Percentiles rank a stretch among this genome's conserved stretches.
Conservation (phyloP, 139 green algal species). For the Parachlorella kessleri region DNA sequence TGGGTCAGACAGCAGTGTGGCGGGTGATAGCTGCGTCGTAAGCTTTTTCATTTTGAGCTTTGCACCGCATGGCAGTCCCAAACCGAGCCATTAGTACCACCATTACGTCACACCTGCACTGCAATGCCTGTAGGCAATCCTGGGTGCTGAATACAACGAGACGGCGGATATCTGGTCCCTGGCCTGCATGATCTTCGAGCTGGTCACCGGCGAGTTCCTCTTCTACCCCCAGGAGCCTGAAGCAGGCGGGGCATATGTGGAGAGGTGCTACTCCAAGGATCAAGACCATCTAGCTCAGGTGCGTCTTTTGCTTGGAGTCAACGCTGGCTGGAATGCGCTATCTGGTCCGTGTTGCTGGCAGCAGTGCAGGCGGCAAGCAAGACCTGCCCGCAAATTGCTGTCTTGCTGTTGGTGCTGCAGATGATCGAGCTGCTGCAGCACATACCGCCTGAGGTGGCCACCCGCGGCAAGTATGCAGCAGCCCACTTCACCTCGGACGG, state of each 20-base stretch:
- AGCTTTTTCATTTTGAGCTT: neutral
- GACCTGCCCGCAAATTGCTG: neutral
- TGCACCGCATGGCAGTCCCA: too few species aligned
- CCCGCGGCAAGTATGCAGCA: slow-evolving; percentile 72
- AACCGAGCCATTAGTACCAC: neutral
- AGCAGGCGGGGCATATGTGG: slow-evolving; percentile 26
- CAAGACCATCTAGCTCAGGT: slow-evolving; percentile 95
- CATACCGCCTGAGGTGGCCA: slow-evolving; percentile 78
- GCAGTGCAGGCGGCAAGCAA: neutral
- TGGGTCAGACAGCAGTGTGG: too few species aligned
- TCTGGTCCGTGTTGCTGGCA: neutral
- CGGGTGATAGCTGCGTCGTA: too few species aligned
- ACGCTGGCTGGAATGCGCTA: neutral
- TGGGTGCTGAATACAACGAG: slow-evolving; percentile 87
- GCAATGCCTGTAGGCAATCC: slow-evolving; percentile 61
- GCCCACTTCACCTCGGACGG: slow-evolving; percentile 93
- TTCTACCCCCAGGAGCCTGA: slow-evolving; percentile 83
- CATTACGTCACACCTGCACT: too few species aligned
- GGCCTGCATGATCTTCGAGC: slow-evolving; percentile 97
- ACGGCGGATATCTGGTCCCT: slow-evolving; percentile 96
- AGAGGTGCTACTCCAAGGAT: too few species aligned
- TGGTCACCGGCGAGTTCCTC: slow-evolving; percentile 97
- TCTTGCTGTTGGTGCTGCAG: slow-evolving; percentile 46
- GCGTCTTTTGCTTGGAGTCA: neutral
- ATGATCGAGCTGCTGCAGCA: slow-evolving; percentile 95